Evolutionary conservation across 352 stramenopile genomes (phyloP), one percentile per base, ranked within the genome.

Genomic region (Saprolegnia parasitica): DNA sequence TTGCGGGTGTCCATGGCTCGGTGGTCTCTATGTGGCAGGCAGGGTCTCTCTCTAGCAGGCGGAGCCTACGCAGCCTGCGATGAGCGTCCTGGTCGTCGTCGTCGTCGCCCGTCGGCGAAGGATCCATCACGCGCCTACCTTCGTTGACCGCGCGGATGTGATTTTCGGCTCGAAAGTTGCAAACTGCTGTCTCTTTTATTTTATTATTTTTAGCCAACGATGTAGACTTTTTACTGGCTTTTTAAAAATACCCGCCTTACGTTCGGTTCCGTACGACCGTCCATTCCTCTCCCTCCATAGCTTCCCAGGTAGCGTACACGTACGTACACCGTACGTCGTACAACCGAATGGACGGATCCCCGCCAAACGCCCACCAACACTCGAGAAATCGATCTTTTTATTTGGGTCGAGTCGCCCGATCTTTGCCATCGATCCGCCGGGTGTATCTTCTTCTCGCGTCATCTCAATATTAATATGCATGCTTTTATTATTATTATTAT

Each of bases 121-220:
- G 24, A 21, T 16, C 52, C 35, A 49, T n/a, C 42, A 2, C 39
- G 39, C 42, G 42, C 52, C 20, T 60, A 60, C 52, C 63, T 70
- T 29, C 46, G 6, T 70, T 61, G 58, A 16, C 54, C 32, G 37
- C 37, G 56, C 39, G 52, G 52, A 16, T 60, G 52, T 60, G 52
- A 21, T 60, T 60, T 60, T 60, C 42, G 61, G 61, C 56, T 46
- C 32, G 58, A 70, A 70, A 70, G 58, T 49, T 70, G 63, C 63
- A 70, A 70, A 70, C 63, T 70, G 63, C 63, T 70, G 63, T 70
- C 63, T 70, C 63, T 70, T 70, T 70, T 68, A 68, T 68, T 60
- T 42, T 70, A 70, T 70, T 70, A 70, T 60, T 60, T 60, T 60
- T 60, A 60, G 24, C 52, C 52, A 46, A 62, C 45, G 63, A 70